A percentile compares a stretch with the other conserved stretches of the same genome.
phyloP scores from a whole-genome alignment of 2,329 filamentous ascomycete species.

The Xylariaceae sp. region DNA sequence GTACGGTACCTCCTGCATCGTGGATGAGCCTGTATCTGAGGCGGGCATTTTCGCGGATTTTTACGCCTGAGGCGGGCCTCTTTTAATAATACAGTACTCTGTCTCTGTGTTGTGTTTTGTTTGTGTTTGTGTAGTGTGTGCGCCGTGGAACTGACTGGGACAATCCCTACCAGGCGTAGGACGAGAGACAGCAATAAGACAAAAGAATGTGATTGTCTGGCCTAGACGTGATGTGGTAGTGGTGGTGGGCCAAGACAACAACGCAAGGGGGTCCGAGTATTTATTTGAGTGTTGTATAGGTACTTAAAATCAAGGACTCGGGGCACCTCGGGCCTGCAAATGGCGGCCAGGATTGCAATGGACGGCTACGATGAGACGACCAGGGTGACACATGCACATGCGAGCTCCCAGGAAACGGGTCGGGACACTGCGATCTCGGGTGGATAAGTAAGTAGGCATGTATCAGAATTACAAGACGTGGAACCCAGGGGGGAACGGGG shows the following conservation, averaged over 20 bases:
- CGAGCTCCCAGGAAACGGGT: not conserved
- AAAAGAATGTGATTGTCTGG: not conserved
- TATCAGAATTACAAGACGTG: not conserved
- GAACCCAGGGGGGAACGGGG: not conserved
- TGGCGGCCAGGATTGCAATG: no score
- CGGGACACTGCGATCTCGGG: no score
- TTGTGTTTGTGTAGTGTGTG: no score
- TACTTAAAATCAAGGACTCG: not conserved
- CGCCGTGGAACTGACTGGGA: no score
- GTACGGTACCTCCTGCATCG: conserved; percentile 19
- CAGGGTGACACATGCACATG: not conserved
- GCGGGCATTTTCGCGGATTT: conserved; percentile 15
- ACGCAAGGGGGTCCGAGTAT: not conserved
- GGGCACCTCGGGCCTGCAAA: no score
- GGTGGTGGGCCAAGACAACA: not conserved
- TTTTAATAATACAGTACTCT: not conserved
- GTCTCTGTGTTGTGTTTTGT: no score
- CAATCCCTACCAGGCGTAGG: no score
- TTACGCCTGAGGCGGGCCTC: not conserved
- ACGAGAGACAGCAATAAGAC: not conserved
- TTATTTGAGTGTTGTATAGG: not conserved
- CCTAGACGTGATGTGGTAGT: not conserved
- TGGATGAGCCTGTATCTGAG: conserved; percentile 30
- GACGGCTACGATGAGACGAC: not conserved
- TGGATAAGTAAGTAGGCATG: not conserved